A percentile compares a stretch with the other conserved stretches of the same genome.
These are phyloP conservation scores for Oryza rufipogon DNA, from an alignment of 176 grass and related monocot species.

Conservation along the genomic window DNA sequence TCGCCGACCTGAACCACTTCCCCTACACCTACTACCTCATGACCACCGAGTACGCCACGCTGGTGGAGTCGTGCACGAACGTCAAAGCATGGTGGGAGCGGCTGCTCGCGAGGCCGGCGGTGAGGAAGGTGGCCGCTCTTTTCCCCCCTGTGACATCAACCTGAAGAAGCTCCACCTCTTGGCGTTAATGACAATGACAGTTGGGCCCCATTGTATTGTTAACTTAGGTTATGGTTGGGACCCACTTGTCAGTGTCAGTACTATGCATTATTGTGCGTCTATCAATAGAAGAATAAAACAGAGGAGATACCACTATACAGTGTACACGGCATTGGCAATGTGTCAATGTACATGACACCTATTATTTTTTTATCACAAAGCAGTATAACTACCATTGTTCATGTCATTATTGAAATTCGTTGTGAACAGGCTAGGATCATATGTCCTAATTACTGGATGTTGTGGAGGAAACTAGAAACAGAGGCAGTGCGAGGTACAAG, in stretches of 20 bases:
- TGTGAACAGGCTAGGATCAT: background rate
- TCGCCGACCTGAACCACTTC: conserved; percentile 64
- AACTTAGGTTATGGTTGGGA: no score
- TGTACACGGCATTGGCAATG: no score
- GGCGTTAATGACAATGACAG: background rate
- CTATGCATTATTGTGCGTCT: no score
- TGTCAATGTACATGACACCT: no score
- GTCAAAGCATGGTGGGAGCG: conserved; percentile 38
- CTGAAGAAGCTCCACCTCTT: background rate
- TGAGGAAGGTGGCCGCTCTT: conserved; percentile 1
- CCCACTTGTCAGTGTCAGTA: no score
- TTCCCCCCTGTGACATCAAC: background rate
- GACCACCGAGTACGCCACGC: conserved; percentile 20
- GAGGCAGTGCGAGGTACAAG: background rate
- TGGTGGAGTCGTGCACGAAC: conserved; percentile 28
- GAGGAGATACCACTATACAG: no score
- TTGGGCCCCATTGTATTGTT: background rate
- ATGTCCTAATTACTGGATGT: background rate
- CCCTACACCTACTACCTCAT: conserved; percentile 38
- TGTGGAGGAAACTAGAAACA: background rate
- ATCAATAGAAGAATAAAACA: no score
- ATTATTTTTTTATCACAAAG: no score
- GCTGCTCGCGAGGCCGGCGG: background rate
- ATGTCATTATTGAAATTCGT: background rate
- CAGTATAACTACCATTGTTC: background rate